A percentile compares a stretch with the other conserved stretches of the same genome.
phyloP scores from a whole-genome alignment of 345 rosid genomes.

The Bruguiera sexangula region DNA sequence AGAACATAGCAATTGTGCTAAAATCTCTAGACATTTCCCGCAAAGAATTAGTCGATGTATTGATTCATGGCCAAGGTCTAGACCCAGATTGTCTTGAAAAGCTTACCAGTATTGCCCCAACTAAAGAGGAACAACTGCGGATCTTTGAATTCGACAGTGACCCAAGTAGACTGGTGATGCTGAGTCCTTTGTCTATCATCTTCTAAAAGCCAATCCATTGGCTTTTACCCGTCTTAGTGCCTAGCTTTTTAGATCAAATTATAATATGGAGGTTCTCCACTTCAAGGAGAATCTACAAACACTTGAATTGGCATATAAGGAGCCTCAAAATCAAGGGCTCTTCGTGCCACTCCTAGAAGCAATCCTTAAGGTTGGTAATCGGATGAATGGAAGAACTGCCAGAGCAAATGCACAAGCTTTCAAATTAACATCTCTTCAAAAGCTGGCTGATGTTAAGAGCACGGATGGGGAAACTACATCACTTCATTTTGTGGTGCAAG shows the following conservation, averaged over 20 bases:
- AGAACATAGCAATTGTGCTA: slow-evolving; percentile 72
- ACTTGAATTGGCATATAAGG: slow-evolving; percentile 64
- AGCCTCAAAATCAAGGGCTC: slow-evolving; percentile 60
- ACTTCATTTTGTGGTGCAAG: slow-evolving; percentile 84
- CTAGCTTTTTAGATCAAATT: slow-evolving; percentile 65
- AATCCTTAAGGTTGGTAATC: slow-evolving; percentile 85
- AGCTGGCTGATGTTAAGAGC: slow-evolving; percentile 84
- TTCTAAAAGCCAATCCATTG: slow-evolving; percentile 58
- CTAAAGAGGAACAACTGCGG: slow-evolving; percentile 56
- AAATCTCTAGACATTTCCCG: slow-evolving; percentile 55
- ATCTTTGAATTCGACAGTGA: slow-evolving; percentile 63
- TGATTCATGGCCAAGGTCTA: slow-evolving; percentile 60
- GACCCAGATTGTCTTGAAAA: slow-evolving; percentile 61
- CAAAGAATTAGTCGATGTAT: slow-evolving; percentile 49
- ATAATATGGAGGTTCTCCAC: slow-evolving; percentile 49
- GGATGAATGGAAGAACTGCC: slow-evolving; percentile 88
- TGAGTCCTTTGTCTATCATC: slow-evolving; percentile 63
- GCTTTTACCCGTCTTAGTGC: slow-evolving; percentile 63
- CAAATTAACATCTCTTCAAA: slow-evolving; percentile 60
- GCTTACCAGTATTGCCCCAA: slow-evolving; percentile 63
- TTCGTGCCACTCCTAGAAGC: slow-evolving; percentile 85
- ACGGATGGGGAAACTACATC: slow-evolving; percentile 71
- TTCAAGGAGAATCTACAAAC: slow-evolving; percentile 40
- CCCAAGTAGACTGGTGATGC: slow-evolving; percentile 50
- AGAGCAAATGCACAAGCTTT: slow-evolving; percentile 91